These are phyloP conservation scores for Diplogelasinospora grovesii DNA, from an alignment of 495 filamentous ascomycete species.

Conservation along the genomic window DNA sequence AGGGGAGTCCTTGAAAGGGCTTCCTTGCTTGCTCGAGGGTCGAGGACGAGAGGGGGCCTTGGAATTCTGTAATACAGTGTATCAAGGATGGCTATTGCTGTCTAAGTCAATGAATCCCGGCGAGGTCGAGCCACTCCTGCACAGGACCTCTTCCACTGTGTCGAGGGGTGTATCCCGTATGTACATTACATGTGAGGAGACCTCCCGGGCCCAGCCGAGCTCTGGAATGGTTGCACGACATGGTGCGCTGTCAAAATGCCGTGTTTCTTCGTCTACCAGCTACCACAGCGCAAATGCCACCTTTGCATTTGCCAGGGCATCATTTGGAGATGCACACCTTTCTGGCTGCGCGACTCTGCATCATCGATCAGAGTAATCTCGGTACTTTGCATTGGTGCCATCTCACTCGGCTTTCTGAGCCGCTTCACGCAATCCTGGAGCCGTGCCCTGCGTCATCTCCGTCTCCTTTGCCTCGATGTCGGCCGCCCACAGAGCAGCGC, in stretches of 20 bases:
- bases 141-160: no score
- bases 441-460: constrained; percentile 42
- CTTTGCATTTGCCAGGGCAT: constrained; percentile 7
- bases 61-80: no score
- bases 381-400: constrained; percentile 17
- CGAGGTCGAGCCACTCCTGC: no score
- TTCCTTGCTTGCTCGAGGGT: no score
- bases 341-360: constrained; percentile 8
- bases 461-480: constrained; percentile 68
- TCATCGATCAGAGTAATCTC: constrained; percentile 18
- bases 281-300: constrained; percentile 8
- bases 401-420: constrained; percentile 49
- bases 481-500: constrained; percentile 88
- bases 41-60: no score
- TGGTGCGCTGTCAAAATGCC: constrained; percentile 24
- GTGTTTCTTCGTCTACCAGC: constrained; percentile 16
- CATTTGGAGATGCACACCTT: constrained; percentile 4
- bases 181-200: no score
- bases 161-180: no score
- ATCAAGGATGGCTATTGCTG: no score
- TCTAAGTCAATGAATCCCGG: no score
- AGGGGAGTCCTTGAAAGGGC: no score
- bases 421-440: constrained; percentile 46
- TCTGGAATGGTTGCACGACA: constrained; percentile 12
- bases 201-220: background rate